A percentile compares a stretch with the other conserved stretches of the same genome.
Evolutionary conservation across 257 asterid genomes (phyloP).

Genomic region (Gentiana macrophylla): DNA sequence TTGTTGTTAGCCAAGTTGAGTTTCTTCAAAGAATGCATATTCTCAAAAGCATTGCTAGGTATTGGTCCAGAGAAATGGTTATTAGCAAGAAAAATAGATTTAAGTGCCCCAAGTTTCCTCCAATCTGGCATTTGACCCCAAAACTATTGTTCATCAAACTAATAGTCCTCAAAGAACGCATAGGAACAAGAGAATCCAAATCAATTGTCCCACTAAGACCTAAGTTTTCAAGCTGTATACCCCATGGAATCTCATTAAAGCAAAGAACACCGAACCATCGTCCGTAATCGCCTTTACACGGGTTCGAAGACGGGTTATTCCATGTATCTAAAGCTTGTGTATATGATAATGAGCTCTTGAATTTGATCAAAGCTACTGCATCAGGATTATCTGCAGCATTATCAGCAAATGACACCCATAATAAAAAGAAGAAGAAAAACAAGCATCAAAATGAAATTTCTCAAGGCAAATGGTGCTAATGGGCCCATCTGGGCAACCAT

Average conservation of each 20-base stretch:
- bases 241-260: constrained; percentile 58
- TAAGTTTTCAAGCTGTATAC: constrained; percentile 69
- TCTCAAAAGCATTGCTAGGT: constrained; percentile 48
- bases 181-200: constrained; percentile 40
- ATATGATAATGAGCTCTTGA: constrained; percentile 43
- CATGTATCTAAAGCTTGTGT: constrained; percentile 42
- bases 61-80: constrained; percentile 58
- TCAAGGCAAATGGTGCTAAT: constrained; percentile 4
- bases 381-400: constrained; percentile 6
- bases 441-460: neutral
- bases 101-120: constrained; percentile 65
- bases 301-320: constrained; percentile 31
- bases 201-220: constrained; percentile 61
- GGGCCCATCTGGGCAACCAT: constrained; percentile 56
- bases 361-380: constrained; percentile 33
- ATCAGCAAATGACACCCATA: constrained; percentile 16
- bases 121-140: constrained; percentile 85
- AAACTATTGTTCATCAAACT: constrained; percentile 66
- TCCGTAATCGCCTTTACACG: constrained; percentile 39
- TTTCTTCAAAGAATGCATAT: constrained; percentile 70
- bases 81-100: constrained; percentile 57
- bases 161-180: constrained; percentile 44
- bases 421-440: neutral
- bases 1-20: constrained; percentile 49
- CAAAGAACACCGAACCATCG: constrained; percentile 78